Evolutionary conservation across 495 filamentous ascomycete genomes (phyloP).

Genomic region (Daldinia grandis): DNA sequence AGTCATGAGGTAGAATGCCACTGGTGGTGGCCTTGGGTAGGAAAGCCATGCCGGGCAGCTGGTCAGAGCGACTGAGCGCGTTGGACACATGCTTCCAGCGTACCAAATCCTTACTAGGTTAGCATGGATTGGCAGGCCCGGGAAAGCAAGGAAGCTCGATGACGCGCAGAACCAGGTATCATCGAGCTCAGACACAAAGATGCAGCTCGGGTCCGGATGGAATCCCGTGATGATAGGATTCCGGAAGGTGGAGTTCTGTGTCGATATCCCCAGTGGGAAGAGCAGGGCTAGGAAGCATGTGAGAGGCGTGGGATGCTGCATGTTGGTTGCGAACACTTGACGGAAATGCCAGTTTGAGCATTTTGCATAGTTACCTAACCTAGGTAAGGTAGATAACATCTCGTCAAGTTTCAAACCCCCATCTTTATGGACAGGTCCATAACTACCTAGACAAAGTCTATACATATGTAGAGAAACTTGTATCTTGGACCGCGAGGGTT

Average conservation of each 20-base stretch:
- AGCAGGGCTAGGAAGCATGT: neutral
- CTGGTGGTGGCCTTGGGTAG: neutral
- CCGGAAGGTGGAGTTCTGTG: neutral
- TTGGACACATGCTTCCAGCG: neutral
- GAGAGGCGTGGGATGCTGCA: neutral
- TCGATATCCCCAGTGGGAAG: neutral
- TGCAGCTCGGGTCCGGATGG: neutral
- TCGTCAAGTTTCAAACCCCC: no score
- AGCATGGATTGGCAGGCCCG: neutral
- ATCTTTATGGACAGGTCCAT: no score
- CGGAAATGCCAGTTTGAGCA: no score
- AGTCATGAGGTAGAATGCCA: neutral
- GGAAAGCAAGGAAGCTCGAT: neutral
- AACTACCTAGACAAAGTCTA: no score
- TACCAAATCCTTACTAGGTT: neutral
- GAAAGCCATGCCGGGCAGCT: neutral
- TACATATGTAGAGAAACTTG: no score
- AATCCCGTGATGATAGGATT: neutral
- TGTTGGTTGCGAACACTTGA: neutral
- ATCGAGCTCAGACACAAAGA: neutral
- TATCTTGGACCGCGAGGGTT: no score
- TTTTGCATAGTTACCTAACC: no score
- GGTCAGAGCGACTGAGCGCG: neutral
- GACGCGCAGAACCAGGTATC: neutral
- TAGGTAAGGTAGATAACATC: no score